Evolutionary conservation across 306 rosid genomes (phyloP).

Genomic region (Comarum palustre): DNA sequence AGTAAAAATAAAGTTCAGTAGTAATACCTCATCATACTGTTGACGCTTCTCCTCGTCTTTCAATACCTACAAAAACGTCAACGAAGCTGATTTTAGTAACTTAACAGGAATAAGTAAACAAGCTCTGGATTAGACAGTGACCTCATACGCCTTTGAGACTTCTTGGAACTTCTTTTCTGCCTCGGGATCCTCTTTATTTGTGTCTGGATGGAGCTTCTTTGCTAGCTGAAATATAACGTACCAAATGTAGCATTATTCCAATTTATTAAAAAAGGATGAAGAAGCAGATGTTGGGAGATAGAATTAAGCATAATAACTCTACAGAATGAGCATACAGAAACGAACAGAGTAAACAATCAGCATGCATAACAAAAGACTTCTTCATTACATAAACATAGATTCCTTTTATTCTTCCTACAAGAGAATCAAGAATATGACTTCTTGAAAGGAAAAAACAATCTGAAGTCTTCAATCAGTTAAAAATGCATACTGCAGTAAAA

Average conservation of each 20-base stretch:
- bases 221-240: conserved; percentile 62
- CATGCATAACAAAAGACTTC: background rate
- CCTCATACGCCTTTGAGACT: conserved; percentile 91
- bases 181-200: conserved; percentile 86
- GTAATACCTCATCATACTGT: conserved; percentile 70
- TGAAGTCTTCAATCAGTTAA: background rate
- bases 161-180: conserved; percentile 95
- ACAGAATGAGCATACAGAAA: background rate
- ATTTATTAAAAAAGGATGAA: background rate
- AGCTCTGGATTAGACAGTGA: conserved; percentile 16
- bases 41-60: conserved; percentile 80
- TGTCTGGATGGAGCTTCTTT: conserved; percentile 93
- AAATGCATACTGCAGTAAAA: too few species aligned
- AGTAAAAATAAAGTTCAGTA: conserved; percentile 2
- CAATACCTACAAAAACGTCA: conserved; percentile 51
- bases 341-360: background rate
- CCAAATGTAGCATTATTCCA: background rate
- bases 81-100: background rate
- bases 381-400: background rate
- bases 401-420: background rate
- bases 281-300: background rate
- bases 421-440: background rate
- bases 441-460: background rate
- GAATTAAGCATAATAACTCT: background rate
- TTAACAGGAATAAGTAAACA: conserved; percentile 5